A percentile compares a stretch with the other conserved stretches of the same genome.
Evolutionary conservation across 768 basidiomycete genomes (phyloP).

Genomic region (Auricularia sp.): DNA sequence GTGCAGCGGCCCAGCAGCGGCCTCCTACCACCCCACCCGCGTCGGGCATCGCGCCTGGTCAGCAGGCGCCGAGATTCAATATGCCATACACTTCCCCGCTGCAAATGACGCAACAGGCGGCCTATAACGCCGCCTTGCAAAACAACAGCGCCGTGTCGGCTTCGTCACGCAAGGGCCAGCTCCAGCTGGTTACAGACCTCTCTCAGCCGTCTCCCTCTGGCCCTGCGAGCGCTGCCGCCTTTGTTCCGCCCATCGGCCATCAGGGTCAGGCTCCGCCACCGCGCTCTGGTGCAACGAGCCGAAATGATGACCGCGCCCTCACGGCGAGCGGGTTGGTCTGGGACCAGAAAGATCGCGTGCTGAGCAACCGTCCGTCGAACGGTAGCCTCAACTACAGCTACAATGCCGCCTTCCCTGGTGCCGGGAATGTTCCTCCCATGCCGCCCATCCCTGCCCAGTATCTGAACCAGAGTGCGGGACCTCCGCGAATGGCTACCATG

Average conservation of each 20-base stretch:
- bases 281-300: constrained; percentile 21
- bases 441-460: constrained; percentile 68
- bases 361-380: constrained; percentile 52
- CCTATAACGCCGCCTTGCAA: background rate
- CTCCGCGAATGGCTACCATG: constrained; percentile 16
- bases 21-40: constrained; percentile 24
- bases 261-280: constrained; percentile 20
- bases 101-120: background rate
- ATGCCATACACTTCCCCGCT: constrained; percentile 28
- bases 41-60: constrained; percentile 26
- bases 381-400: constrained; percentile 51
- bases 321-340: constrained; percentile 30
- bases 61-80: constrained; percentile 63
- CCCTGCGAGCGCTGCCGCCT: constrained; percentile 41
- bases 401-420: constrained; percentile 31
- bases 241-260: constrained; percentile 30
- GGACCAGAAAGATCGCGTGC: constrained; percentile 56
- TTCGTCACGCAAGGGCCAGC: constrained; percentile 27
- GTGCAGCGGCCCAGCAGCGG: constrained; percentile 20
- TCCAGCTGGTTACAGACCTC: constrained; percentile 52
- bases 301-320: constrained; percentile 17
- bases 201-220: constrained; percentile 43
- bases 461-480: constrained; percentile 38
- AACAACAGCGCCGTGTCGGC: background rate
- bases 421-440: constrained; percentile 44